Evolutionary conservation across 495 filamentous ascomycete species (phyloP).

Genomic region (Sordaria brevicollis): DNA sequence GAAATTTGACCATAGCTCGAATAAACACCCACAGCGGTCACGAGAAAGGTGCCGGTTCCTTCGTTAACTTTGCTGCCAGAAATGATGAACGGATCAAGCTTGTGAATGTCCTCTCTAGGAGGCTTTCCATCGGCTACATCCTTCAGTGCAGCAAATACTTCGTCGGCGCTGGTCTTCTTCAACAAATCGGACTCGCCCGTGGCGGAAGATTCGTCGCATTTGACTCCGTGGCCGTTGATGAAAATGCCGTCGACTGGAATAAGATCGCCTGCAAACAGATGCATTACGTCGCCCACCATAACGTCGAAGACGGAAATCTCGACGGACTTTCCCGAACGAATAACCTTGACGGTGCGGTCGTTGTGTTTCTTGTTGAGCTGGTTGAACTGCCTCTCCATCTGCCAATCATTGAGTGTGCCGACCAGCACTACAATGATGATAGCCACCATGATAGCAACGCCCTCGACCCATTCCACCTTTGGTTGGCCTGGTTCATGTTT

Average conservation of each 20-base stretch:
- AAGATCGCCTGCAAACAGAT: conserved; percentile 62
- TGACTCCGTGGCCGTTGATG: conserved; percentile 62
- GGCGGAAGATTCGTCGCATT: conserved; percentile 74
- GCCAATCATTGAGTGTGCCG: conserved; percentile 67
- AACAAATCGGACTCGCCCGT: conserved; percentile 79
- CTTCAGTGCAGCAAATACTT: conserved; percentile 70
- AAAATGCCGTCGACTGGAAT: conserved; percentile 67
- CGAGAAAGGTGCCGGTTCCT: conserved; percentile 76
- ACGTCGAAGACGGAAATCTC: conserved; percentile 65
- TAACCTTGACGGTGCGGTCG: conserved; percentile 68
- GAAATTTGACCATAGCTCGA: conserved; percentile 85
- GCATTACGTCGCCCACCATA: conserved; percentile 63
- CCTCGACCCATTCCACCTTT: conserved; percentile 71
- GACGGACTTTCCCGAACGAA: conserved; percentile 63
- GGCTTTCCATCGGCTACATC: conserved; percentile 26
- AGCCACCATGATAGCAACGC: conserved; percentile 67
- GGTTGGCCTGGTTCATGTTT: conserved; percentile 32
- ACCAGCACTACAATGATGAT: conserved; percentile 68
- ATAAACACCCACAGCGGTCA: conserved; percentile 77
- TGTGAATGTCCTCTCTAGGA: conserved; percentile 50
- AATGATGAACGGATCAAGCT: conserved; percentile 88
- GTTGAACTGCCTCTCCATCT: conserved; percentile 74
- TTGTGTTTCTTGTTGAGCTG: conserved; percentile 70
- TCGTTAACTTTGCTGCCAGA: conserved; percentile 89
- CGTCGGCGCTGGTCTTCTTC: conserved; percentile 59